Conservation (phyloP, 2,329 filamentous ascomycete genomes). For the Ophiocordyceps camponoti-saundersi region DNA sequence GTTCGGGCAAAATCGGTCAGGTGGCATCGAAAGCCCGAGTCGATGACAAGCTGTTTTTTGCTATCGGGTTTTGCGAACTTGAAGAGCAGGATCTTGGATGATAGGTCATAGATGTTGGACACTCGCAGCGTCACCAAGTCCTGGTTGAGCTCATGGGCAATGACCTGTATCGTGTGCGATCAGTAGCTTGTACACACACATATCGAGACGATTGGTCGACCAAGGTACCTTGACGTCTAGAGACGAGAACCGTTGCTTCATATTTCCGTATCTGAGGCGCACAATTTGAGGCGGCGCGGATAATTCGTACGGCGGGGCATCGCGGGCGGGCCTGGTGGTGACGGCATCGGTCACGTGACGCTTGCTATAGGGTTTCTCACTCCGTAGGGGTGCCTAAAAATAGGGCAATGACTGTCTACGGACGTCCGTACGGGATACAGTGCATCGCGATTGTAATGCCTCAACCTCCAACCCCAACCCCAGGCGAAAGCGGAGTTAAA, state of each 20-base stretch:
- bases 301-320: background rate
- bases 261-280: conserved; percentile 16
- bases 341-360: background rate
- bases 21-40: conserved; percentile 92
- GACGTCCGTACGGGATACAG: too few species aligned
- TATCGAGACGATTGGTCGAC: background rate
- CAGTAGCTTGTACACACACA: background rate
- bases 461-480: background rate
- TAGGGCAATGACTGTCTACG: background rate
- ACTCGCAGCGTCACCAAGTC: conserved; percentile 64
- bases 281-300: background rate
- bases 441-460: too few species aligned
- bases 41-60: conserved; percentile 79
- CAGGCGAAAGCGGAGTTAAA: background rate
- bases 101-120: conserved; percentile 90
- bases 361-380: background rate
- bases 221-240: conserved; percentile 49
- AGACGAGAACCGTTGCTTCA: conserved; percentile 73
- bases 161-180: conserved; percentile 42
- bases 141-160: conserved; percentile 77
- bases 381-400: too few species aligned
- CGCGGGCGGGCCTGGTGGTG: background rate
- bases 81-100: conserved; percentile 84
- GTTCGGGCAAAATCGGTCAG: conserved; percentile 80
- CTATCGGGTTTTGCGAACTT: conserved; percentile 85